Evolutionary conservation across 1,284 basidiomycete genomes (phyloP), one percentile per base, ranked within the genome.

Genomic region (Ganoderma multipileum): DNA sequence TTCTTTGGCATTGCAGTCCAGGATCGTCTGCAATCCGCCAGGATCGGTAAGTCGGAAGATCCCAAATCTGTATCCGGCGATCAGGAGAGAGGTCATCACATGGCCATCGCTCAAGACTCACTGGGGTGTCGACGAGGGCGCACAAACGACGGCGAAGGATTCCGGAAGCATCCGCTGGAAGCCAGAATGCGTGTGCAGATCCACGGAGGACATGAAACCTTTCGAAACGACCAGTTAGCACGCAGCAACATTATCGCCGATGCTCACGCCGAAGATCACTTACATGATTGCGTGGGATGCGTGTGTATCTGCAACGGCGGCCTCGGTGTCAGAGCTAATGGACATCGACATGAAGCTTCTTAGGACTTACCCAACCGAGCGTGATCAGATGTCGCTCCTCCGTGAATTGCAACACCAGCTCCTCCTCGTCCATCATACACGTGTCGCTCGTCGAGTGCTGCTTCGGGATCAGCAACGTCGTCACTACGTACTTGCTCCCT

Each of bases 101-200:
- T 30, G 36, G 55, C 8, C 63, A 23, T 44, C 5, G 30, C 52
- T 28, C 33, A 12, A 23, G 23, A 68, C 88, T 47, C 78, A 94
- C 93, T 88, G 91, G 0, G 95, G 95, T 28, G 85, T 88, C 2
- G 88, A 89, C 65, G 87, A 87, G 0, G 95, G 95, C 2, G 95
- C 93, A 75, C 95, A 96, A 16, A 97, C 95, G 59, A 97, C 93
- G 0, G 95, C 95, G 75, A 97, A 93, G 0, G 94, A 95, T 78
- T 97, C 95, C 0, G 93, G 93, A 3, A 97, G 85, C 90, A 95
- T 95, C 30, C 88, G 80, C 73, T 97, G 95, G 81, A 95, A 97
- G 7, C 87, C 89, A 1, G 92, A 91, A 77, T 97, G 95, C 2
- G 95, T 96, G 75, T 97, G 95, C 50, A 97, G 80, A 78, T 96